A percentile compares a stretch with the other conserved stretches of the same genome.
These are phyloP conservation scores for Russula virescens DNA, from an alignment of 768 basidiomycete species.

Conservation along the genomic window DNA sequence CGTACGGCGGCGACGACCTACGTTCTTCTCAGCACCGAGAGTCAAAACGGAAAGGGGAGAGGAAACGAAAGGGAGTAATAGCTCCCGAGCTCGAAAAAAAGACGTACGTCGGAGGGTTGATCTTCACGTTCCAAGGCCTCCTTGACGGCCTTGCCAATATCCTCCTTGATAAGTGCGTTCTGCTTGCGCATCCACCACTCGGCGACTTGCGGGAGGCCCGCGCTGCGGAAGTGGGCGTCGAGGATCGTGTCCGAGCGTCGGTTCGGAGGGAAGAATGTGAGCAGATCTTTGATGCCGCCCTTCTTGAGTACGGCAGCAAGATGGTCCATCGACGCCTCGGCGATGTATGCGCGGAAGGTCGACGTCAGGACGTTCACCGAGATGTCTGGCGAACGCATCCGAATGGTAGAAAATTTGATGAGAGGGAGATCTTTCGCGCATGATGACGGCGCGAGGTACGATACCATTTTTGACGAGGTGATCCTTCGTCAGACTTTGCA, in stretches of 20 bases:
- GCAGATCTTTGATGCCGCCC: slow-evolving; percentile 79
- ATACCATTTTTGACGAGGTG: slow-evolving; percentile 92
- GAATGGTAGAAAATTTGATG: not conserved
- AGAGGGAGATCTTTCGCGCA: too few relatives aligned
- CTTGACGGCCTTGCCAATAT: slow-evolving; percentile 60
- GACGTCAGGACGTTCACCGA: slow-evolving; percentile 69
- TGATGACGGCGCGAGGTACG: not conserved
- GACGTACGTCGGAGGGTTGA: slow-evolving; percentile 56
- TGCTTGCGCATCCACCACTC: slow-evolving; percentile 96
- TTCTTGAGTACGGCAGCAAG: slow-evolving; percentile 76
- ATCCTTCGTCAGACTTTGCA: slow-evolving; percentile 83
- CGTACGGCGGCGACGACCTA: slow-evolving; percentile 78
- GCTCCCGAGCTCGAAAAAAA: not conserved
- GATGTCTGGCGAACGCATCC: slow-evolving; percentile 46
- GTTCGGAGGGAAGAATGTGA: slow-evolving; percentile 81
- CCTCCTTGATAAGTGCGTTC: slow-evolving; percentile 74
- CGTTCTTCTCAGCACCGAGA: not conserved
- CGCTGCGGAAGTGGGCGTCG: slow-evolving; percentile 83
- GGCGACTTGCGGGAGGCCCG: slow-evolving; percentile 68
- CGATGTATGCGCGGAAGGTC: slow-evolving; percentile 77
- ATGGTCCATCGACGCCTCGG: slow-evolving; percentile 85
- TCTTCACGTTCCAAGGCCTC: slow-evolving; percentile 69
- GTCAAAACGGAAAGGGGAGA: not conserved
- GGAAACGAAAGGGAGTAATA: not conserved
- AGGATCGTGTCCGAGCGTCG: slow-evolving; percentile 68